Conservation (phyloP, 2,329 filamentous ascomycete genomes). For the Xylariaceae sp. region DNA sequence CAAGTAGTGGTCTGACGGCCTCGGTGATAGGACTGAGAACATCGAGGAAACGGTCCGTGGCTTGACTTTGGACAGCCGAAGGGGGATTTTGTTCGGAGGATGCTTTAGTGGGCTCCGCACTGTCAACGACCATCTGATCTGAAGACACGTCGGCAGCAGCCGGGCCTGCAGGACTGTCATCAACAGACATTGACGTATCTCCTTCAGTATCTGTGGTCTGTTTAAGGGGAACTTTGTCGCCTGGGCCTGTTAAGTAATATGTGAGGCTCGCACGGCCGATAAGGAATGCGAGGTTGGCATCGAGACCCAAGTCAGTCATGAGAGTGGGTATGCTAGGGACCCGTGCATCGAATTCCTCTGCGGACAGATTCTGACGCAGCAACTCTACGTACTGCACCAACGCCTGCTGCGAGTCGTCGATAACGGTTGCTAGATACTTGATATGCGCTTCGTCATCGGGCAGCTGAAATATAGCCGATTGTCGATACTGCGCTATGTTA, state of each 20-base stretch:
- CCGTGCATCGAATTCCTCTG: slow-evolving; percentile 69
- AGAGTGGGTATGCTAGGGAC: slow-evolving; percentile 72
- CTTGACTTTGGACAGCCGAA: slow-evolving; percentile 32
- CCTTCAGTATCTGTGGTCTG: slow-evolving; percentile 47
- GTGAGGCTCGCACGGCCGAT: slow-evolving; percentile 71
- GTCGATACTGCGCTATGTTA: slow-evolving; percentile 82
- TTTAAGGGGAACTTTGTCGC: slow-evolving; percentile 31
- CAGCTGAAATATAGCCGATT: slow-evolving; percentile 74
- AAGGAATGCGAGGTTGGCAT: slow-evolving; percentile 76
- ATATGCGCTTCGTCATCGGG: slow-evolving; percentile 71
- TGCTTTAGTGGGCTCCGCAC: slow-evolving; percentile 24
- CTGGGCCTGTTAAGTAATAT: slow-evolving; percentile 50
- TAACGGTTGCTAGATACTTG: slow-evolving; percentile 80
- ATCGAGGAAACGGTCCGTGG: slow-evolving; percentile 54
- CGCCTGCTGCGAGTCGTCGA: slow-evolving; percentile 84
- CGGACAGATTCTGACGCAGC: slow-evolving; percentile 70
- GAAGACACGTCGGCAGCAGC: slow-evolving; percentile 21
- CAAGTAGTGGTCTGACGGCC: slow-evolving; percentile 56
- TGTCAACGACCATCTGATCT: slow-evolving; percentile 33
- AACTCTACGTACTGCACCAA: slow-evolving; percentile 86
- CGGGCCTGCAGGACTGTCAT: slow-evolving; percentile 23
- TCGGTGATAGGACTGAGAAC: slow-evolving; percentile 70
- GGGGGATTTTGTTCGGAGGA: slow-evolving; percentile 23
- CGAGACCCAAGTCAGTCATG: slow-evolving; percentile 72
- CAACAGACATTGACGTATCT: slow-evolving; percentile 50